phyloP scores from a whole-genome alignment of 1,284 basidiomycete species.

The Stereum hirsutum region DNA sequence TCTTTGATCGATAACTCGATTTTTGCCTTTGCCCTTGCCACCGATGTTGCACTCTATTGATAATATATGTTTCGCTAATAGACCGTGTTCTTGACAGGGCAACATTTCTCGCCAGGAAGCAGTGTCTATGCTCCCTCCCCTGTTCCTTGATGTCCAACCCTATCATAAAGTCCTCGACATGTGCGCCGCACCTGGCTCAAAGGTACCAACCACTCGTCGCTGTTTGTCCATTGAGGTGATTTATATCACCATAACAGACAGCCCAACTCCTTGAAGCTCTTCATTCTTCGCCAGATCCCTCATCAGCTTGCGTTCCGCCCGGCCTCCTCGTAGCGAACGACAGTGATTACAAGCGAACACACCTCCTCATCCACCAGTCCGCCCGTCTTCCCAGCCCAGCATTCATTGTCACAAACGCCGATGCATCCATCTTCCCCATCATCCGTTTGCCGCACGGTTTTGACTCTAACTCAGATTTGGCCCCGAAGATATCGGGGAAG shows the following conservation, averaged over 20 bases:
- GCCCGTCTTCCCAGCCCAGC: slow-evolving; percentile 88
- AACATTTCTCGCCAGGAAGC: slow-evolving; percentile 97
- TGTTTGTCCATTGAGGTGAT: slow-evolving; percentile 10
- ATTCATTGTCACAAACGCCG: slow-evolving; percentile 93
- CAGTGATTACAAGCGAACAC: slow-evolving; percentile 89
- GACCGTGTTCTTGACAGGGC: slow-evolving; percentile 41
- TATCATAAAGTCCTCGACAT: slow-evolving; percentile 94
- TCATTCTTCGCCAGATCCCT: slow-evolving; percentile 58
- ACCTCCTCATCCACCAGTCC: slow-evolving; percentile 97
- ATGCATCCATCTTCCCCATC: slow-evolving; percentile 84
- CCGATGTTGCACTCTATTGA: too few species aligned
- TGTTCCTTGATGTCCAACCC: slow-evolving; percentile 91
- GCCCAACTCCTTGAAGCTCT: slow-evolving; percentile 88
- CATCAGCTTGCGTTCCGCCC: slow-evolving; percentile 54
- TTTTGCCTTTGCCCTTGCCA: not conserved
- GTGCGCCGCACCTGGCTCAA: slow-evolving; percentile 99
- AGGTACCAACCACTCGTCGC: slow-evolving; percentile 36
- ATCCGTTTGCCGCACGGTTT: slow-evolving; percentile 37
- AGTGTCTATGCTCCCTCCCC: slow-evolving; percentile 96
- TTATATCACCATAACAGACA: slow-evolving; percentile 38
- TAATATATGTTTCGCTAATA: not conserved
- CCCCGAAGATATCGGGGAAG: slow-evolving; percentile 3
- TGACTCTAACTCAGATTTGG: slow-evolving; percentile 16
- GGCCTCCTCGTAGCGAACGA: slow-evolving; percentile 89
- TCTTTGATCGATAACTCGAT: too few species aligned